A percentile compares a stretch with the other conserved stretches of the same genome.
phyloP scores from a whole-genome alignment of 2,329 filamentous ascomycete genomes.

The Ceratocystis ficicola region DNA sequence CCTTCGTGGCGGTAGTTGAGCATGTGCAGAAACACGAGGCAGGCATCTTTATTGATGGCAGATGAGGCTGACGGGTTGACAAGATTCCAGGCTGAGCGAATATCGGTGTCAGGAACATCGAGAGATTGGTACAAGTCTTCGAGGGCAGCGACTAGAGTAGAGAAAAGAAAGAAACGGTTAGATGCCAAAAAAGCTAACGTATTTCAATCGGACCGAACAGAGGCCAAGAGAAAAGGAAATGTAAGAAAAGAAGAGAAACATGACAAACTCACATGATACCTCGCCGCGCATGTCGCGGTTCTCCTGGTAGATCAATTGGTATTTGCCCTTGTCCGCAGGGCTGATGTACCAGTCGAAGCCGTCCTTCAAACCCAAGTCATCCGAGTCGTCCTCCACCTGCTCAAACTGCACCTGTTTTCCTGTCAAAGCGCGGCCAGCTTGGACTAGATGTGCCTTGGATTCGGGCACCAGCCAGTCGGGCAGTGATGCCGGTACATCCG shows the following conservation, averaged over 20 bases:
- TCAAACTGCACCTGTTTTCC: slow-evolving; percentile 75
- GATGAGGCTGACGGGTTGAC: slow-evolving; percentile 79
- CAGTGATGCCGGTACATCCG: slow-evolving; percentile 70
- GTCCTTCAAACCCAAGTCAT: slow-evolving; percentile 75
- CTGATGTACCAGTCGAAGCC: slow-evolving; percentile 99
- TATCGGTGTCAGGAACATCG: slow-evolving; percentile 62
- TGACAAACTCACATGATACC: slow-evolving; percentile 50
- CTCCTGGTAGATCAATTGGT: slow-evolving; percentile 93
- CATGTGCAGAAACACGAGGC: slow-evolving; percentile 89
- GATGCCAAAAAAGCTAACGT: not conserved
- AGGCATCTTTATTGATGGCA: slow-evolving; percentile 87
- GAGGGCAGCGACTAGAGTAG: slow-evolving; percentile 54
- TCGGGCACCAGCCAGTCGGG: slow-evolving; percentile 97
- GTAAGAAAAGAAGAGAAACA: slow-evolving; percentile 21
- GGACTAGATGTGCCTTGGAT: slow-evolving; percentile 81
- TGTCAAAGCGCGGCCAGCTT: slow-evolving; percentile 66
- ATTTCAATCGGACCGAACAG: too few species aligned
- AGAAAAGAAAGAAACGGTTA: not conserved
- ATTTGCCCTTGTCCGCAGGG: slow-evolving; percentile 78
- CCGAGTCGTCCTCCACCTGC: slow-evolving; percentile 68
- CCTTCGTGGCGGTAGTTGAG: slow-evolving; percentile 93
- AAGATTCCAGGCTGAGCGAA: slow-evolving; percentile 90
- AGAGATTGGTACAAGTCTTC: slow-evolving; percentile 74
- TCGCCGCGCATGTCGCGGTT: slow-evolving; percentile 81
- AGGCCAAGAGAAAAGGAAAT: not conserved